Base-by-base conservation (phyloP, 805 yeast species). In the Pichia deserticola region DNA sequence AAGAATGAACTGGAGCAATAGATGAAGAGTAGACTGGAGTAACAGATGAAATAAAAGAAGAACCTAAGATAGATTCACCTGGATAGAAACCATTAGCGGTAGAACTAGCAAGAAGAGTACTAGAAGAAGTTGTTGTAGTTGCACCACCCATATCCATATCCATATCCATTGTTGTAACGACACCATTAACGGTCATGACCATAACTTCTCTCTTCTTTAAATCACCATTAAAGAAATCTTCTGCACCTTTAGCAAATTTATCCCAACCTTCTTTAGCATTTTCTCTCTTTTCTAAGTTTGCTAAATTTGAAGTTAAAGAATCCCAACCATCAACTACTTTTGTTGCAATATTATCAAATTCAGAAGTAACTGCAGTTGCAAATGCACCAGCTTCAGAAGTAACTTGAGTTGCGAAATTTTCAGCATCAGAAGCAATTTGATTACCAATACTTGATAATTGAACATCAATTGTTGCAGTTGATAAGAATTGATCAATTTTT, bases 311-410 rank as follows among this genome's bases (percentile, higher is more conserved):
- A 34, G 49, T 47, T 8, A 44, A 37, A 20, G 3, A 6, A 36
- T 39, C 44, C 46, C 44, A 50, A 37, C 44, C 36, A 9, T 44
- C 27, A 20, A 39, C 50, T n/a, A 36, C 48, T 33, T 32, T 51
- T 12, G 39, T 38, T 10, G 51, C 39, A 25, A 43, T 36, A 15
- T 40, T 15, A 7, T 42, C 54, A 35, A 44, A 47, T 4, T 9
- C 39, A 10, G 49, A 38, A 7, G 51, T 45, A 37, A 49, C 20
- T 20, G 20, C 20, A 20, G 20, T 20, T 20, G 20, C 20, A 3
- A 20, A 20, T 20, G 20, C 43, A 30, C 44, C 49, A 38, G 43
- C 51, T 1, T 12, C 29, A 13, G 42, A 35, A 9, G 53, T 51
- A 29, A 48, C 45, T 20, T 48, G 36, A 5, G 52, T 46, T 5